Conservation (phyloP, 2,329 filamentous ascomycete species). For the Trichoderma sp. region DNA sequence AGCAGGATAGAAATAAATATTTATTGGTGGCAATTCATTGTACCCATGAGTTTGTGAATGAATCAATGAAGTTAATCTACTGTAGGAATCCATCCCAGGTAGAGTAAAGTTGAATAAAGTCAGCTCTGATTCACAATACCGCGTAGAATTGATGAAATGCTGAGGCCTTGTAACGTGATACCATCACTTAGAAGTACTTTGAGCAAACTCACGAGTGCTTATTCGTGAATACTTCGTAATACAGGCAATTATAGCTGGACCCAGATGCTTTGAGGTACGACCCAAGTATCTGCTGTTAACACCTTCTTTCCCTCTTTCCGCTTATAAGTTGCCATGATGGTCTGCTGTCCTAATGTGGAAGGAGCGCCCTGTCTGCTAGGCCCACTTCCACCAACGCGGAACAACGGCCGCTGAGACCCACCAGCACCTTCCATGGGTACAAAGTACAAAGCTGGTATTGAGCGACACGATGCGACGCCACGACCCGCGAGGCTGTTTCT, state of each 20-base stretch:
- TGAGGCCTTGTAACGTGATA: neutral
- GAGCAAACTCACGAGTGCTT: neutral
- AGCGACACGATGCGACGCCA: neutral
- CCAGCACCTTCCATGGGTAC: neutral
- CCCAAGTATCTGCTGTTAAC: neutral
- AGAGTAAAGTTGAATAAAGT: neutral
- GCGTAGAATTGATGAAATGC: neutral
- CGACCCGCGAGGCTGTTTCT: neutral
- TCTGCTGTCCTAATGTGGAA: neutral
- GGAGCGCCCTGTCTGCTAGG: neutral
- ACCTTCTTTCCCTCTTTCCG: neutral
- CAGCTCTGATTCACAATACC: neutral
- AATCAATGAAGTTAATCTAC: neutral
- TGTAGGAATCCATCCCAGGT: no score
- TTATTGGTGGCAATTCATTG: neutral
- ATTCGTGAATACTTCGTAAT: neutral
- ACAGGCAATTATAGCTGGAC: neutral
- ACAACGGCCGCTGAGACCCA: neutral
- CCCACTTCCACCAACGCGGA: neutral
- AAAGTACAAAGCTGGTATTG: neutral
- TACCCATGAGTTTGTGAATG: rapidly evolving
- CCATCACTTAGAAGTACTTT: neutral
- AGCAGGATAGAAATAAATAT: neutral
- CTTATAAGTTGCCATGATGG: neutral
- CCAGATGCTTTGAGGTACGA: neutral